Conservation (phyloP, 2,329 filamentous ascomycete genomes). For the Colletotrichum musae region DNA sequence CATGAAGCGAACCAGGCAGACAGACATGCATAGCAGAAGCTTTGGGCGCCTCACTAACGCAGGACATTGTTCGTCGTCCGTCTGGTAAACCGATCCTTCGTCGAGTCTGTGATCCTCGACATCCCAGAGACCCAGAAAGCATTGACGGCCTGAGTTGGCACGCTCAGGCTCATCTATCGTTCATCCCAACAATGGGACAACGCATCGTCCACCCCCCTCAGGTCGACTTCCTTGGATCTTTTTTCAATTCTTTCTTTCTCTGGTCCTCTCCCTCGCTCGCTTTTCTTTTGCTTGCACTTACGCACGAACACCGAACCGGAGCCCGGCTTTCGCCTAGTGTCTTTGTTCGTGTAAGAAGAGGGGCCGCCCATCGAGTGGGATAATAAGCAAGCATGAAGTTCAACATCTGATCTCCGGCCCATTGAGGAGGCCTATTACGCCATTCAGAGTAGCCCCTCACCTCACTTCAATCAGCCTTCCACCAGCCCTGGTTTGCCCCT, state of each 20-base stretch:
- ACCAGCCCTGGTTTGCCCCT: neutral
- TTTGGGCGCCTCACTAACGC: constrained; percentile 2
- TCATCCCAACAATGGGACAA: constrained; percentile 35
- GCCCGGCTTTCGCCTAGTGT: constrained; percentile 14
- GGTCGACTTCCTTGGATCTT: no score
- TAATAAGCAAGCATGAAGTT: constrained; percentile 29
- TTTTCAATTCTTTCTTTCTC: neutral
- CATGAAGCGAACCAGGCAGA: constrained; percentile 13
- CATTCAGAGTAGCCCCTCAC: constrained; percentile 4
- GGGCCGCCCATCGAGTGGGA: constrained; percentile 1
- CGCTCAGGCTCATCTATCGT: constrained; percentile 13
- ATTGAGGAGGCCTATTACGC: constrained; percentile 10
- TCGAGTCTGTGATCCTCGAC: constrained; percentile 34
- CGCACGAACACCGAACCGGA: constrained; percentile 15
- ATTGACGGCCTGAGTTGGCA: constrained; percentile 30
- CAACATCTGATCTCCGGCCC: constrained; percentile 27
- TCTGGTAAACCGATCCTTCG: constrained; percentile 33
- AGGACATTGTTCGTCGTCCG: constrained; percentile 28
- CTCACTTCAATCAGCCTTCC: constrained; percentile 2
- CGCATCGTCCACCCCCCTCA: constrained; percentile 22
- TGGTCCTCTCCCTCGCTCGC: neutral
- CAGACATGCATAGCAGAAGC: constrained; percentile 7
- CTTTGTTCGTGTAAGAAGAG: constrained; percentile 5
- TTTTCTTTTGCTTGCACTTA: constrained; percentile 6
- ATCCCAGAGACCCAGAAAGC: constrained; percentile 37